Evolutionary conservation across 371 early-diverging fungal genomes (phyloP).

Genomic region (Mucor sp.): DNA sequence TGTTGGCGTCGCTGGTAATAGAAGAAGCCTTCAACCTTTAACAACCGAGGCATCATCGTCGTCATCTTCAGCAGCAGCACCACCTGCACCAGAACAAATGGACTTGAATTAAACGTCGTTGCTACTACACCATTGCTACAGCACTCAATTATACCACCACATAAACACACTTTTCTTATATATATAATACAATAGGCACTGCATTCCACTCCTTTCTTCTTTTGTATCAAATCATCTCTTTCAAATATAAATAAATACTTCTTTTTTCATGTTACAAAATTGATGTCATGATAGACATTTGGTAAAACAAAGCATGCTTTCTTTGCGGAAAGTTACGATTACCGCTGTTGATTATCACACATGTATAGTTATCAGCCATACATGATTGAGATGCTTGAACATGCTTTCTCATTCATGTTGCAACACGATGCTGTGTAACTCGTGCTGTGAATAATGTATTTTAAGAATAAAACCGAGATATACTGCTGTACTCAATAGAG

Average conservation of each 20-base stretch:
- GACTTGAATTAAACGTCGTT: slow-evolving; percentile 2
- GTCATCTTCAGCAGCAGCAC: not conserved
- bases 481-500: not conserved
- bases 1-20: slow-evolving; percentile 27
- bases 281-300: not conserved
- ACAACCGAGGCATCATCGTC: not conserved
- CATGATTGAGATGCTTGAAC: not conserved
- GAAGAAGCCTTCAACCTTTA: not conserved
- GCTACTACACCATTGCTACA: not conserved
- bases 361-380: not conserved
- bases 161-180: not conserved
- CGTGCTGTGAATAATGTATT: not conserved
- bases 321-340: not conserved
- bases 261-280: not conserved
- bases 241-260: slow-evolving; percentile 1
- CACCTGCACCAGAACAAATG: slow-evolving; percentile 9
- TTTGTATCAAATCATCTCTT: not conserved
- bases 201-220: slow-evolving; percentile 2
- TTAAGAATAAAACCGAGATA: not conserved
- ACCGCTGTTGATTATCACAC: not conserved
- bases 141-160: slow-evolving; percentile 4
- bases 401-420: not conserved
- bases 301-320: not conserved
- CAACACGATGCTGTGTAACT: not conserved
- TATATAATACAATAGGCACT: not conserved